Evolutionary conservation across 2,329 filamentous ascomycete genomes (phyloP).

Genomic region (Cercospora sp.): DNA sequence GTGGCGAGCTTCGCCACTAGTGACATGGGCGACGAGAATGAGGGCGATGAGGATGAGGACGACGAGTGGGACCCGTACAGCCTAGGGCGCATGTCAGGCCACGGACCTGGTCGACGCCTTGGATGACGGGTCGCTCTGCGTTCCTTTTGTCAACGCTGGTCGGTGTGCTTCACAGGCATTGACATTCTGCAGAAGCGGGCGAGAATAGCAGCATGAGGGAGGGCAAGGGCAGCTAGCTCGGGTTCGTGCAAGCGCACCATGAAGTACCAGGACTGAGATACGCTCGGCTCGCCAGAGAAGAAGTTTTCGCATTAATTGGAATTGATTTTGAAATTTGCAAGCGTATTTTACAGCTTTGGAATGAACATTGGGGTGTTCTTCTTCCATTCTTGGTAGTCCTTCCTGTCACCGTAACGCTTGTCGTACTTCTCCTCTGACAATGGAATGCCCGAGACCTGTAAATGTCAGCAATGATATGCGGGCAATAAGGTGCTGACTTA

Average conservation of each 20-base stretch:
- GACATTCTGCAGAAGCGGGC: neutral
- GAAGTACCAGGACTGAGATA: neutral
- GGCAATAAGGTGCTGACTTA: slow-evolving; percentile 42
- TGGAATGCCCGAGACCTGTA: slow-evolving; percentile 56
- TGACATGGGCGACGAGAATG: neutral
- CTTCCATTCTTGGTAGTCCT: slow-evolving; percentile 70
- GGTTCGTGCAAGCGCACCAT: neutral
- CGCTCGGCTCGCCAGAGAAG: neutral
- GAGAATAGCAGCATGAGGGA: too few species aligned
- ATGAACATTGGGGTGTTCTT: slow-evolving; percentile 64
- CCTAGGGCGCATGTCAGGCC: neutral
- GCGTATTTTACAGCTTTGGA: slow-evolving; percentile 54
- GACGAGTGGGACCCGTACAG: neutral
- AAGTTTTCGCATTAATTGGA: neutral
- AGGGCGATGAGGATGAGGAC: neutral
- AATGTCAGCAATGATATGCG: neutral
- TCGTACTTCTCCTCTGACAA: slow-evolving; percentile 71
- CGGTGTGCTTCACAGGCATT: neutral
- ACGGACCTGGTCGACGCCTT: slow-evolving; percentile 3
- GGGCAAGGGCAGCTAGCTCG: neutral
- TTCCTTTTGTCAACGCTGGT: neutral
- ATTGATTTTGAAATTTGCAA: neutral
- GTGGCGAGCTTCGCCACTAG: neutral
- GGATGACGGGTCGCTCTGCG: neutral
- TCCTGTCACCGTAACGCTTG: slow-evolving; percentile 61